Evolutionary conservation across 1,284 basidiomycete genomes (phyloP).

Genomic region (Amylostereum chailletii): DNA sequence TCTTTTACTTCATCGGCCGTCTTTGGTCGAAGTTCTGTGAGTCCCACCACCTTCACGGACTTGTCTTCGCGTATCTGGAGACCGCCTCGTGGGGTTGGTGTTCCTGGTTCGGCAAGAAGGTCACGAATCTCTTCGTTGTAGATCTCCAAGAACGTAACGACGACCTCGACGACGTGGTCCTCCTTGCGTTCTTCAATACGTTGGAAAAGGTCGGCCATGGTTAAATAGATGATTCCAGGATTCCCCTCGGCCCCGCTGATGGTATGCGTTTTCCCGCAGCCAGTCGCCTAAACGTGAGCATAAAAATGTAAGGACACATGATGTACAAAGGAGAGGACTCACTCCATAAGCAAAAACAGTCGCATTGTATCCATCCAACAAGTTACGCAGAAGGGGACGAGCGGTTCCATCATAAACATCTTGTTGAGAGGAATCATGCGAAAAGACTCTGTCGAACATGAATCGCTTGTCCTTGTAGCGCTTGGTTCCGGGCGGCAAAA

Average conservation of each 20-base stretch:
- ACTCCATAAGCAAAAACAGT: slow-evolving; percentile 98
- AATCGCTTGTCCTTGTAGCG: slow-evolving; percentile 91
- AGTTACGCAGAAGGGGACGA: slow-evolving; percentile 71
- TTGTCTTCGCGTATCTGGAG: slow-evolving; percentile 89
- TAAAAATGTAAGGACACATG: slow-evolving; percentile 7
- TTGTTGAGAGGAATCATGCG: slow-evolving; percentile 69
- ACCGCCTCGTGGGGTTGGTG: slow-evolving; percentile 66
- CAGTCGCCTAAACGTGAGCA: slow-evolving; percentile 67
- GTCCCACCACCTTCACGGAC: slow-evolving; percentile 80
- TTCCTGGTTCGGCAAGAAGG: slow-evolving; percentile 72
- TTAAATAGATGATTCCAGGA: slow-evolving; percentile 89
- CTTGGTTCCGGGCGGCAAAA: slow-evolving; percentile 76
- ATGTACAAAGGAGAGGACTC: slow-evolving; percentile 25
- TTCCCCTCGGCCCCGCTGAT: slow-evolving; percentile 85
- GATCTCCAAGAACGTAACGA: slow-evolving; percentile 92
- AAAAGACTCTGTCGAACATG: slow-evolving; percentile 91
- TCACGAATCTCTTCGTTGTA: slow-evolving; percentile 99
- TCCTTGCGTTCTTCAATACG: slow-evolving; percentile 79
- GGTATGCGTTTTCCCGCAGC: slow-evolving; percentile 96
- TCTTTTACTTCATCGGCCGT: slow-evolving; percentile 89
- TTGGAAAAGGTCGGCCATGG: slow-evolving; percentile 94
- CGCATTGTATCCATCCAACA: slow-evolving; percentile 92
- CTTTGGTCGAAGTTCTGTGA: slow-evolving; percentile 71
- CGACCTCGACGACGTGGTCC: slow-evolving; percentile 77
- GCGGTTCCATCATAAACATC: slow-evolving; percentile 84